Evolutionary conservation across 805 yeast species (phyloP).

Genomic region (Torulaspora indica): DNA sequence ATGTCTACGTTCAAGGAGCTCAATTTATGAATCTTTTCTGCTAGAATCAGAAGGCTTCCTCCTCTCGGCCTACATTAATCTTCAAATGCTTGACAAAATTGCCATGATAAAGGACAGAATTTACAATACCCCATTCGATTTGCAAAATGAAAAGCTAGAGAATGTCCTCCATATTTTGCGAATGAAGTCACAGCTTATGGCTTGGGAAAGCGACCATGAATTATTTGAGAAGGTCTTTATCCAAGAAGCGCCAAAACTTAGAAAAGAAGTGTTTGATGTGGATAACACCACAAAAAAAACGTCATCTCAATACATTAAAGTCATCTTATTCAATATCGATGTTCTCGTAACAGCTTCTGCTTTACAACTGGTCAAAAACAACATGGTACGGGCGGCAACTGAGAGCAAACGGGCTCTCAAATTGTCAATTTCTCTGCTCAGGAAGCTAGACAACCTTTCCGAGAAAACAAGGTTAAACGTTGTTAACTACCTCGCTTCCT

Average conservation of each 20-base stretch:
- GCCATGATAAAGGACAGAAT: neutral
- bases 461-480: conserved; percentile 39
- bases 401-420: conserved; percentile 49
- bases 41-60: conserved; percentile 10
- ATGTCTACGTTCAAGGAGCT: conserved; percentile 3
- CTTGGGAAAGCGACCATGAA: conserved; percentile 16
- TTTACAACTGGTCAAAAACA: conserved; percentile 17
- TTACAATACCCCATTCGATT: neutral
- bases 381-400: conserved; percentile 25
- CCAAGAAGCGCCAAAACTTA: conserved; percentile 12
- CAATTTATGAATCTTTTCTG: conserved; percentile 12
- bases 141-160: conserved; percentile 13
- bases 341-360: conserved; percentile 21
- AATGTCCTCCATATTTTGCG: conserved; percentile 12
- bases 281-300: conserved; percentile 22
- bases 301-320: conserved; percentile 21
- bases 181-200: conserved; percentile 7
- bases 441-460: conserved; percentile 33
- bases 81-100: conserved; percentile 19
- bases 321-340: conserved; percentile 30
- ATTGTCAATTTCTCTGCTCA: conserved; percentile 49
- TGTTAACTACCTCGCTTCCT: conserved; percentile 34
- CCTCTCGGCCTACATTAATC: conserved; percentile 16
- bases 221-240: conserved; percentile 22
- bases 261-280: conserved; percentile 27